Conservation (phyloP, 75 land plant genomes). For the Picea sitchensis region DNA sequence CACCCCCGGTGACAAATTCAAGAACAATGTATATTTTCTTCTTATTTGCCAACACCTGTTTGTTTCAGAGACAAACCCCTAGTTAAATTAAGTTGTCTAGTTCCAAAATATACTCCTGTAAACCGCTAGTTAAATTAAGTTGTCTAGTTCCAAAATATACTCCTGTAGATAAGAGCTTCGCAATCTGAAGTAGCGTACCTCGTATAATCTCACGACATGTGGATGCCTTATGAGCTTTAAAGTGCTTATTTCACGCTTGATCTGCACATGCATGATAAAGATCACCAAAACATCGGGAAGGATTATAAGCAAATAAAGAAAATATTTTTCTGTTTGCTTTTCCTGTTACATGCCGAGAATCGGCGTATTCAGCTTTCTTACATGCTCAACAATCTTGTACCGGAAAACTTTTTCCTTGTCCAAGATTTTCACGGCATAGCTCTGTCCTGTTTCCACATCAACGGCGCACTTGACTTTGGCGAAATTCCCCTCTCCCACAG, state of each 20-base stretch:
- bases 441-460: conserved; percentile 45
- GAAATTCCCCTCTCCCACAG: conserved; percentile 47
- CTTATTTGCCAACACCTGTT: conserved; percentile 79
- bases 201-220: conserved; percentile 61
- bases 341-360: too few relatives aligned
- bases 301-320: too few relatives aligned
- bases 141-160: too few relatives aligned
- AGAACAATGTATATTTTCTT: conserved; percentile 80
- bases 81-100: too few relatives aligned
- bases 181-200: conserved; percentile 28
- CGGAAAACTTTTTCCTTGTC: conserved; percentile 50
- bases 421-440: conserved; percentile 51
- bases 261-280: conserved; percentile 22
- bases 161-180: too few relatives aligned
- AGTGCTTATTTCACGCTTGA: conserved; percentile 65
- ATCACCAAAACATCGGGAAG: too few relatives aligned
- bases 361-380: not conserved
- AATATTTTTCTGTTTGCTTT: too few relatives aligned
- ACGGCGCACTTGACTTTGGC: conserved; percentile 55
- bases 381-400: conserved; percentile 61
- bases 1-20: conserved; percentile 72
- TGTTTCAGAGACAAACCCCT: too few relatives aligned
- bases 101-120: too few relatives aligned
- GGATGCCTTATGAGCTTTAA: conserved; percentile 70
- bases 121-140: too few relatives aligned